Base-by-base conservation (phyloP, 164 flowering plant genomes). In the Vitis amurensis region DNA sequence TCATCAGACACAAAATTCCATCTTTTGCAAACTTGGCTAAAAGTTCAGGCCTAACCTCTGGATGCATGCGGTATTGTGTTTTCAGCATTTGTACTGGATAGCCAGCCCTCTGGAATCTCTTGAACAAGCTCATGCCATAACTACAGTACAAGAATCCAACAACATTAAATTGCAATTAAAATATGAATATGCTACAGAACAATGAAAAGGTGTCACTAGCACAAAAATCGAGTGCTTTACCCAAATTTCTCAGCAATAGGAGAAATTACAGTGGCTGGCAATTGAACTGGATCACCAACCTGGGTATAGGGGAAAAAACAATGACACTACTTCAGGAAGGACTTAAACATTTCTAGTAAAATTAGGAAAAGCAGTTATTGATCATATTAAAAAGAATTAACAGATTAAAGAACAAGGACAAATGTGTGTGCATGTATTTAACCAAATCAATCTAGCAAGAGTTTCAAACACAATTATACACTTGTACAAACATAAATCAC, bases 41-140 rank as follows among this genome's bases (percentile, higher is more conserved):
- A 58, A 55, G 2, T 61, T 63, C 29, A 15, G 29, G 17, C 58
- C 74, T 66, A 27, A 93, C 99, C 97, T 91, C 88, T 14, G 99
- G 98, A 80, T 93, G 98, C 99, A 96, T 96, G 59, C 99, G 90
- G 68, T 96, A 96, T 75, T 96, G 99, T 49, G 91, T 89, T 84
- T 89, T 92, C 76, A 96, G 84, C 98, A 96, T 91, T 66, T 83
- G 81, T 17, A 93, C 99, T 17, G 96, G 97, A 87, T 92, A 93
- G 19, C 98, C 97, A 67, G 97, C 97, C 67, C 55, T 82, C 83
- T 93, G 92, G 69, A 96, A 82, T 78, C 99, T 87, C 81, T 90
- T 83, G 79, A 96, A 96, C 84, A 93, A 81, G 77, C 98, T 96
- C 79, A 76, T 89, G 16, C 89, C 93, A 77, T 96, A 93, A 58